Conservation (phyloP, 352 stramenopile genomes). For the Phytophthora meadii region DNA sequence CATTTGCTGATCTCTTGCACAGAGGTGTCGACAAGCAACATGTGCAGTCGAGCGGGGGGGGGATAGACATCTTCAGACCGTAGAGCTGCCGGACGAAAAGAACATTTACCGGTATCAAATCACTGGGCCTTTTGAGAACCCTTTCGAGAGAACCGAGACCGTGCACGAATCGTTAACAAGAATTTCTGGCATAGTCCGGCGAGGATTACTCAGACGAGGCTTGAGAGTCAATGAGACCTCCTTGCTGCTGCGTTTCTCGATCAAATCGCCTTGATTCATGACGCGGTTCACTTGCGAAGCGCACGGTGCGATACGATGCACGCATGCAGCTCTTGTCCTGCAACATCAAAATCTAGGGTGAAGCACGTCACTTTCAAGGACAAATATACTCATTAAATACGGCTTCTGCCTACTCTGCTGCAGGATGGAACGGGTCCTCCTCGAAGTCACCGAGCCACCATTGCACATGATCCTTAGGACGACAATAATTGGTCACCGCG, state of each 20-base stretch:
- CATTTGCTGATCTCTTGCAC: too few relatives aligned
- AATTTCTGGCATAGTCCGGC: too few relatives aligned
- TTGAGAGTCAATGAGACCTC: neutral
- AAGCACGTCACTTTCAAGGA: too few relatives aligned
- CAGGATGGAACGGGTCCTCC: slow-evolving; percentile 47
- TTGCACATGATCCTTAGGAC: slow-evolving; percentile 59
- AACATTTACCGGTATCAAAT: too few relatives aligned
- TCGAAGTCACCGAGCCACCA: slow-evolving; percentile 79
- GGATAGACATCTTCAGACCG: too few relatives aligned
- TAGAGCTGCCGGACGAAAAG: too few relatives aligned
- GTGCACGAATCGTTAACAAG: too few relatives aligned
- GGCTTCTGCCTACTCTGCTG: slow-evolving; percentile 9
- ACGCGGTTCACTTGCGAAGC: neutral
- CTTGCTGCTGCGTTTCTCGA: slow-evolving; percentile 21
- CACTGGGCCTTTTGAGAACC: too few relatives aligned
- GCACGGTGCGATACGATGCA: slow-evolving; percentile 5
- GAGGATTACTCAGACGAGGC: neutral
- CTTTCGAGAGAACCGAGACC: too few relatives aligned
- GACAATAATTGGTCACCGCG: slow-evolving; percentile 69
- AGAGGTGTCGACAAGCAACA: neutral
- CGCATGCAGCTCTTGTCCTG: neutral
- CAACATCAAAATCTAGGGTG: neutral
- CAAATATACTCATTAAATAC: slow-evolving; percentile 8
- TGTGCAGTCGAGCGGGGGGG: too few relatives aligned
- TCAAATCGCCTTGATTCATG: slow-evolving; percentile 16